Conservation (phyloP, 1,284 basidiomycete species). For the Melampsora americana region DNA sequence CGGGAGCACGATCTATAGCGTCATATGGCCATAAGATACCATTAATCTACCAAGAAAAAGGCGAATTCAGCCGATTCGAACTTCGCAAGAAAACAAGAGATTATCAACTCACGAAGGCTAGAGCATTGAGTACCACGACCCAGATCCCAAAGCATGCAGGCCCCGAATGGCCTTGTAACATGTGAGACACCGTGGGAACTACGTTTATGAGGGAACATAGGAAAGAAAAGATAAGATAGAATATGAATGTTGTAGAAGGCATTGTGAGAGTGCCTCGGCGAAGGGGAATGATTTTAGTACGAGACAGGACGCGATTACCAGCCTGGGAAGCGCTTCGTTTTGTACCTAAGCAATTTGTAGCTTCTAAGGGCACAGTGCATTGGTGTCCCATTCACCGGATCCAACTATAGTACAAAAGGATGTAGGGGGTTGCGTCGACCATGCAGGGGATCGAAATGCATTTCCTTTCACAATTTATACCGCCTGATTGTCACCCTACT, state of each 20-base stretch:
- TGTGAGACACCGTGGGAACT: constrained; percentile 8
- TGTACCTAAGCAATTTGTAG: no score
- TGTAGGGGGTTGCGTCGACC: no score
- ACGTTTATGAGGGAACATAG: constrained; percentile 13
- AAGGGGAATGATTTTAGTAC: no score
- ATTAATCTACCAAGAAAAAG: constrained; percentile 19
- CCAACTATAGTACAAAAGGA: no score
- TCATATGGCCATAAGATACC: constrained; percentile 35
- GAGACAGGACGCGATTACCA: no score
- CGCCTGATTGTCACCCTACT: no score
- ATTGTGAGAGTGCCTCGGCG: no score
- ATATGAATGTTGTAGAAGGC: background rate
- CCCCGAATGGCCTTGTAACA: constrained; percentile 30
- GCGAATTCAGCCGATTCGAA: background rate
- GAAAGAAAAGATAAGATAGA: constrained; percentile 16
- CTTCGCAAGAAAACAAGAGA: background rate
- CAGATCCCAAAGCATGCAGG: constrained; percentile 32
- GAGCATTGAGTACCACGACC: constrained; percentile 5
- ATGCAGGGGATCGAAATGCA: no score
- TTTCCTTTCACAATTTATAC: no score
- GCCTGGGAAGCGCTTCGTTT: no score
- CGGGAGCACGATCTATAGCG: constrained; percentile 30
- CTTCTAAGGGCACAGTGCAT: no score
- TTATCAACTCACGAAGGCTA: constrained; percentile 11
- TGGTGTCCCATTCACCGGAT: no score